Percentiles rank a stretch among this genome's conserved stretches.
These are phyloP conservation scores for Sphaerostilbella broomeana DNA, from an alignment of 2,329 filamentous ascomycete genomes.

Conservation along the genomic window DNA sequence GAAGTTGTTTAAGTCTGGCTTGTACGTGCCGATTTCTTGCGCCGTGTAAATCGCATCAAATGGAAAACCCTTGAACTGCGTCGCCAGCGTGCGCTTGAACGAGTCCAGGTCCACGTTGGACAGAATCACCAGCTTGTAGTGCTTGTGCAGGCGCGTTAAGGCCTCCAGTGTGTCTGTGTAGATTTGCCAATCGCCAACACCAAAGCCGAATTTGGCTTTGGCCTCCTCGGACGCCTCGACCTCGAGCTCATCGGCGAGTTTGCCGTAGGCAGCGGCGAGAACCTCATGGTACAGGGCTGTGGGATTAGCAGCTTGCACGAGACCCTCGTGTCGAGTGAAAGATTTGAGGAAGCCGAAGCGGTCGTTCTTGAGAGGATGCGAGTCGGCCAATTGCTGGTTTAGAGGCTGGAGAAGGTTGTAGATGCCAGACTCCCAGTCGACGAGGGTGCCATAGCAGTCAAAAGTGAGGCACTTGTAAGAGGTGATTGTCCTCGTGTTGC, in stretches of 20 bases:
- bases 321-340: conserved; percentile 48
- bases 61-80: conserved; percentile 38
- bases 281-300: conserved; percentile 28
- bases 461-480: conserved; percentile 52
- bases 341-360: conserved; percentile 34
- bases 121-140: conserved; percentile 54
- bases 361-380: conserved; percentile 30
- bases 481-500: conserved; percentile 17
- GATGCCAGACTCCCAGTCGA: conserved; percentile 71
- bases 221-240: conserved; percentile 28
- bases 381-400: conserved; percentile 33
- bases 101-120: conserved; percentile 49
- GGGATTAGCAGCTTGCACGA: conserved; percentile 49
- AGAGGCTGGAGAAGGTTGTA: conserved; percentile 44
- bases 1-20: conserved; percentile 60
- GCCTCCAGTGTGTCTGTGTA: conserved; percentile 53
- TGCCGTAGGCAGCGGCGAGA: conserved; percentile 40
- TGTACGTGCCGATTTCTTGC: conserved; percentile 65
- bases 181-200: conserved; percentile 47
- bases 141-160: conserved; percentile 39
- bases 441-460: conserved; percentile 73
- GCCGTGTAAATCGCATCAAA: conserved; percentile 64
- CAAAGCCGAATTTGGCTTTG: conserved; percentile 29
- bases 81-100: conserved; percentile 21
- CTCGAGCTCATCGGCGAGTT: conserved; percentile 24